Evolutionary conservation across 2,329 filamentous ascomycete genomes (phyloP).

Genomic region (Pseudocercospora crystallina): DNA sequence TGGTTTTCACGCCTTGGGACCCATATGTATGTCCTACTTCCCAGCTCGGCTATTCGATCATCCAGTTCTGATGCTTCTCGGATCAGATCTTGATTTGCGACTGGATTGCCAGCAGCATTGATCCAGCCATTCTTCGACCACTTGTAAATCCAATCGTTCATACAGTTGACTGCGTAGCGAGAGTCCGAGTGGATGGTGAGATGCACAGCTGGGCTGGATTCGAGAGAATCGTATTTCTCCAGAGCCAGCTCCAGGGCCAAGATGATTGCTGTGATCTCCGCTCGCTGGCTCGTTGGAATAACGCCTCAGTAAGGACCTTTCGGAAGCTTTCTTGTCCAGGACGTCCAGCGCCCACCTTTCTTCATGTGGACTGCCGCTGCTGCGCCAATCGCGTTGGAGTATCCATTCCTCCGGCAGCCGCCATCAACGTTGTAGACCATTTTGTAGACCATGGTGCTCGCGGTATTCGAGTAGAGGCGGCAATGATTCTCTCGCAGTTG

Average conservation of each 20-base stretch:
- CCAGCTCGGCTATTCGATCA: slow-evolving; percentile 1
- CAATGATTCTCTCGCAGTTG: no score
- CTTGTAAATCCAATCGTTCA: slow-evolving; percentile 13
- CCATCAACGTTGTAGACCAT: slow-evolving; percentile 18
- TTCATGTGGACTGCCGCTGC: slow-evolving; percentile 7
- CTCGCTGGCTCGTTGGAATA: slow-evolving; percentile 14
- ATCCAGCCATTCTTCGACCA: slow-evolving; percentile 12
- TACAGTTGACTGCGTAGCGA: slow-evolving; percentile 11
- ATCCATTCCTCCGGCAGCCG: slow-evolving; percentile 17
- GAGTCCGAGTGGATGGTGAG: slow-evolving; percentile 14
- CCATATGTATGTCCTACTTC: slow-evolving; percentile 11
- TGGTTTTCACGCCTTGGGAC: slow-evolving; percentile 6
- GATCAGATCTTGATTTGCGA: slow-evolving; percentile 13
- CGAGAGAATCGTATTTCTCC: not conserved
- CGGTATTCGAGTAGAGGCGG: no score
- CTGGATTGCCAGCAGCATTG: slow-evolving; percentile 4
- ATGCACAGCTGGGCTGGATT: not conserved
- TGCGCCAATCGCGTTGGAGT: slow-evolving; percentile 8
- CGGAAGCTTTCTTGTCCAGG: not conserved
- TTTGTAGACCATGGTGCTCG: slow-evolving; percentile 8
- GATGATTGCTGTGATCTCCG: slow-evolving; percentile 17
- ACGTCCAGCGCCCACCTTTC: not conserved
- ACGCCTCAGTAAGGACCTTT: not conserved
- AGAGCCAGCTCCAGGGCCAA: slow-evolving; percentile 4
- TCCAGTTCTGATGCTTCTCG: slow-evolving; percentile 5